Evolutionary conservation across 225 moss, liverwort and hornwort species (phyloP), one percentile per base, ranked within the genome.

Genomic region (Sphagnum tenellum): DNA sequence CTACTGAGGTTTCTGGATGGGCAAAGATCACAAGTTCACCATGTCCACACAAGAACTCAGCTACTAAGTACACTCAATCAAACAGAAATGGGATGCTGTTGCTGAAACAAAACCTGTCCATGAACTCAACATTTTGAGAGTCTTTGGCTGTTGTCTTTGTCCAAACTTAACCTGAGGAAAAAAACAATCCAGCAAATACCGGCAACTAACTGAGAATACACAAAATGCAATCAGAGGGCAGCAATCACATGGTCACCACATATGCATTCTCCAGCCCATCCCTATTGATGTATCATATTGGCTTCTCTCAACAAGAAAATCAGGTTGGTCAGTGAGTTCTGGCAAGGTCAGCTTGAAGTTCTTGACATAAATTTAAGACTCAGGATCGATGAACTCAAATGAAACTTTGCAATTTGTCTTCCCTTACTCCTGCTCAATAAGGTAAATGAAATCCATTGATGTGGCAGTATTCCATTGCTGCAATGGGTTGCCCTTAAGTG

Each of bases 301-400:
- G 55, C 79, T 93, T 61, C 65, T 87, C 71, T 98, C 98, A 8
- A 98, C 98, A 67, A 98, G 73, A 73, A 90, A 98, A 66, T 98
- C 98, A 3, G 98, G 90, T 75, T 80, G 85, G 68, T 89, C 74
- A 44, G 85, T 98, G 47, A 98, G 77, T 63, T 93, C 90, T 55
- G 93, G 89, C 75, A 93, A 78, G 6, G 78, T 90, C 45, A 98
- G 76, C 49, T 79, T 77, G 65, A 98, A 98, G 14, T 69, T 70
- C 66, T 67, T 75, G 60, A 88, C 89, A 68, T 44, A 75, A 12
- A 81, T 77, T 62, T 74, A 71, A 12, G 87, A 87, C 11, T 64
- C 62, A 3, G 2, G 13, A 72, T 93, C 93, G 45, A 71, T 84
- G 63, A 93, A 90, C 65, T 89, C 79, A 69, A 98, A 73, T 54